Conservation (phyloP, 768 basidiomycete species). For the Ramaria sp. region DNA sequence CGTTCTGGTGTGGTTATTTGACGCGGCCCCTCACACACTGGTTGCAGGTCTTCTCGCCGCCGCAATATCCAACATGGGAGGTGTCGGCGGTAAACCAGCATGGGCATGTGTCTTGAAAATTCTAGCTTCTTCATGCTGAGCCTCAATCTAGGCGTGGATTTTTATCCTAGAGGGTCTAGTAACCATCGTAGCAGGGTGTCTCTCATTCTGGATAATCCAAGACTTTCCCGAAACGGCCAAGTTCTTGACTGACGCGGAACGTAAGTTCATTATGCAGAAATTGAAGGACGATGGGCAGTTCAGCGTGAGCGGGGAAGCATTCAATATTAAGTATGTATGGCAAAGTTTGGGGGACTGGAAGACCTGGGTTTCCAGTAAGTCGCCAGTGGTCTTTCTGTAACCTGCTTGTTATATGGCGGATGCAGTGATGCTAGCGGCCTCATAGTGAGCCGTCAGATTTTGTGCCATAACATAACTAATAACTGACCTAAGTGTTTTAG, state of each 20-base stretch:
- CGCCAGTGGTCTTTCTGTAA: background rate
- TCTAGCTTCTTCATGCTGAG: background rate
- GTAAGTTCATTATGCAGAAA: conserved; percentile 52
- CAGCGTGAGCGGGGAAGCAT: conserved; percentile 59
- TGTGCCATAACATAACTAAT: background rate
- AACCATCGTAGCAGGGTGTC: conserved; percentile 53
- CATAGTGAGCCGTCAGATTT: background rate
- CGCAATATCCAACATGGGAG: conserved; percentile 62
- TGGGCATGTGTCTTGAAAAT: conserved; percentile 18
- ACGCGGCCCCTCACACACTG: conserved; percentile 28
- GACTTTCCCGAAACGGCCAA: conserved; percentile 78
- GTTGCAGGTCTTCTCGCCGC: conserved; percentile 40
- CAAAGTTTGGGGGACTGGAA: conserved; percentile 62
- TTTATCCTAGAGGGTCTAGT: conserved; percentile 65
- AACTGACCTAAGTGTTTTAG: conserved; percentile 12
- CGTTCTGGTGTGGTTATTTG: conserved; percentile 11
- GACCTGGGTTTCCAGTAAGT: conserved; percentile 29
- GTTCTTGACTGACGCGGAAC: conserved; percentile 63
- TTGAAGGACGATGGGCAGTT: conserved; percentile 60
- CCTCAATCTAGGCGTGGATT: conserved; percentile 43
- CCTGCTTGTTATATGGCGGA: background rate
- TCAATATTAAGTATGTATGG: conserved; percentile 47
- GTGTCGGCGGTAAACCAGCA: conserved; percentile 49
- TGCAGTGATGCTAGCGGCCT: background rate
- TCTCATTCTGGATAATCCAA: conserved; percentile 69